Base-by-base conservation (phyloP, 352 stramenopile genomes). In the Phytopythium oedochilum region DNA sequence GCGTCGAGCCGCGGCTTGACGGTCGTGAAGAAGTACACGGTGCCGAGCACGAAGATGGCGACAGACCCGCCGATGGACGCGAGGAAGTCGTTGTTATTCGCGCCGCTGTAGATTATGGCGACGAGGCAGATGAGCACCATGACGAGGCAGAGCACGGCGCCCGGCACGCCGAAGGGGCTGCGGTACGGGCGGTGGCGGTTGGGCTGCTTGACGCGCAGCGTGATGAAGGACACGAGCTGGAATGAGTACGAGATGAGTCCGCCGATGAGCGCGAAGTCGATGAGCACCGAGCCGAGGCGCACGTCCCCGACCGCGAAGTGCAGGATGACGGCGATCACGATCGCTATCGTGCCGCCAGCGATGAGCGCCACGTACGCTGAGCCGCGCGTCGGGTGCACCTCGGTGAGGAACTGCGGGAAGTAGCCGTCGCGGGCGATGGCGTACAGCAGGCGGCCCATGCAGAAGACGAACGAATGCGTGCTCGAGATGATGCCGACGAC, bases 381-480 rank as follows among this genome's bases (percentile, higher is more conserved):
- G 44, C 67, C 69, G 40, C 59, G 71, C 22, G 52, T 63, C n/a
- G 70, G 64, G 42, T 70, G 61, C n/a, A 73, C 28, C 44, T 70
- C 68, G 47, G 74, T 78, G 15, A 86, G 63, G 34, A 79, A 64
- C 31, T 60, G 53, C 9, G 73, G 75, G 55, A 78, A 75, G 59
- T 64, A 86, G 4, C 75, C 75, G 51, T 84, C 75, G 51, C 73
- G 63, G 6, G 75, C 75, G 57, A 86, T 86, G 40, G 75, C 73
- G 57, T 70, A 81, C 14, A 86, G 59, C 46, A 86, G 48, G 29
- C 73, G 71, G 9, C 75, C 73, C 73, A 86, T 86, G 64, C 77
- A 86, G 61, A 81, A 86, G 44, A 86, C 78, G 62, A 84, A 86
- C 60, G 75, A 86, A 52, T 86, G 77, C 49, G 78, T 75, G 45